A percentile compares a stretch with the other conserved stretches of the same genome.
phyloP scores from a whole-genome alignment of 371 early-diverging fungal genomes.

The Mucor plumbeus region DNA sequence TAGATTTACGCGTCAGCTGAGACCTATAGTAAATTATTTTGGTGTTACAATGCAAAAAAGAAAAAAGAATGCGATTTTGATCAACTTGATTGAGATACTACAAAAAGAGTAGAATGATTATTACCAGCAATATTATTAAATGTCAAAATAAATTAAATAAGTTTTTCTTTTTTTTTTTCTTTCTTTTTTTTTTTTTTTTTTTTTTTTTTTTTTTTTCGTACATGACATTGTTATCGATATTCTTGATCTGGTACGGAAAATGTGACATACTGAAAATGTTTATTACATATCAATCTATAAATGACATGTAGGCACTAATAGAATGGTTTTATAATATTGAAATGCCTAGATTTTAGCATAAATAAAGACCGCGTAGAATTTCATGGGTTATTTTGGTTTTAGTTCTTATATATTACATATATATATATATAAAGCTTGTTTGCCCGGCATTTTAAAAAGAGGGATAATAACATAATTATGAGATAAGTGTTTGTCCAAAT shows the following conservation, averaged over 20 bases:
- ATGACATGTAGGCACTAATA: not conserved
- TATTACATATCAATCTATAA: not conserved
- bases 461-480: not conserved
- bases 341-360: too few relatives aligned
- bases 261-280: not conserved
- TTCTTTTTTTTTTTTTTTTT: too few relatives aligned
- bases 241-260: not conserved
- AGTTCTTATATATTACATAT: not conserved
- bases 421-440: too few relatives aligned
- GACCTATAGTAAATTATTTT: not conserved
- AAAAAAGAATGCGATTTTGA: not conserved
- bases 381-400: not conserved
- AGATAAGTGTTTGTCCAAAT: not conserved
- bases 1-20: slow-evolving; percentile 11
- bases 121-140: not conserved
- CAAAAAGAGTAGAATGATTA: not conserved
- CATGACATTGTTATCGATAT: too few relatives aligned
- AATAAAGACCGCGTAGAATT: not conserved
- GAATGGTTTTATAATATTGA: not conserved
- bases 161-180: too few relatives aligned
- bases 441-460: not conserved
- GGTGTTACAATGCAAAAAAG: not conserved
- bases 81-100: slow-evolving; percentile 1
- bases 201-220: too few relatives aligned
- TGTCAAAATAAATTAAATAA: too few relatives aligned